A percentile compares a stretch with the other conserved stretches of the same genome.
These are phyloP conservation scores for Macrolepiota fuliginosa DNA, from an alignment of 768 basidiomycete genomes.

Conservation along the genomic window DNA sequence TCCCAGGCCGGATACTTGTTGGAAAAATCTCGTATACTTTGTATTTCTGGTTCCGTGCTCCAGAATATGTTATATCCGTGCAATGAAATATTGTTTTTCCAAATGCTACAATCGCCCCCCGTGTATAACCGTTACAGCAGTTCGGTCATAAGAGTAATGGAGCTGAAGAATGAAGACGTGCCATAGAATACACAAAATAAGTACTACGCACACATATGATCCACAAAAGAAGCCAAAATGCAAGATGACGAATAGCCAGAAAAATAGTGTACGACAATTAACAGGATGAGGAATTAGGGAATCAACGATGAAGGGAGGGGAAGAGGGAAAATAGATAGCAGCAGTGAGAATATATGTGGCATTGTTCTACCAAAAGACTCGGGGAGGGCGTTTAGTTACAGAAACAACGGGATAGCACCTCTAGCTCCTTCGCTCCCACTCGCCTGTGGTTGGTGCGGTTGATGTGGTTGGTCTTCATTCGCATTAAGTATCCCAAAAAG, in stretches of 20 bases:
- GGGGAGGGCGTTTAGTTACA: slow-evolving; percentile 27
- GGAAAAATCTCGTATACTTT: background rate
- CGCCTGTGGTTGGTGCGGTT: no score
- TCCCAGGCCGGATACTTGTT: slow-evolving; percentile 1
- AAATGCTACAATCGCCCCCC: no score
- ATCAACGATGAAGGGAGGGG: background rate
- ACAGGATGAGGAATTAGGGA: background rate
- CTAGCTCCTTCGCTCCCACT: slow-evolving; percentile 17
- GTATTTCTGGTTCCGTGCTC: background rate
- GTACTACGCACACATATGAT: background rate
- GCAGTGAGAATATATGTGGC: background rate
- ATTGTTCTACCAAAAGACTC: background rate
- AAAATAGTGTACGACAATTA: background rate
- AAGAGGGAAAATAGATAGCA: background rate
- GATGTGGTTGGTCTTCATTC: slow-evolving; percentile 1
- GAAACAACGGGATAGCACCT: slow-evolving; percentile 44
- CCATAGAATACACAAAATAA: background rate
- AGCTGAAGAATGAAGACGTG: background rate
- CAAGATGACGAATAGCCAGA: background rate
- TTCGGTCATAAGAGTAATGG: background rate
- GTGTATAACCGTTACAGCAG: no score
- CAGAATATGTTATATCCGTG: background rate
- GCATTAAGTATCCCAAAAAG: slow-evolving; percentile 3
- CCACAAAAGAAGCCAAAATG: background rate
- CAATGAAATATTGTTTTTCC: no score